These are phyloP conservation scores for Lagenidium giganteum DNA, from an alignment of 352 stramenopile genomes.

Conservation along the genomic window DNA sequence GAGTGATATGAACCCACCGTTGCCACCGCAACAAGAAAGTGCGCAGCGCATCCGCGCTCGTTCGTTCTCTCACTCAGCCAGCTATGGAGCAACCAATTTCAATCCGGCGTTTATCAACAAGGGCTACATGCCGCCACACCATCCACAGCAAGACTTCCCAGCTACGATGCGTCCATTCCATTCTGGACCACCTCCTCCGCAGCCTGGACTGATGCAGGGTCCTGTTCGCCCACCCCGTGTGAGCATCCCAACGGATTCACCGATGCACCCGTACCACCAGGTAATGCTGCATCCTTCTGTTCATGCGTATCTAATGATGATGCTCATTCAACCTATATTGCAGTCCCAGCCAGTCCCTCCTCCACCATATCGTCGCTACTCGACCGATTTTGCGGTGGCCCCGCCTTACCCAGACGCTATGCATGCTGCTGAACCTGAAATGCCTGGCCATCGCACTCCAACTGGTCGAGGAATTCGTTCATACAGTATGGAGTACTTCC, in stretches of 20 bases:
- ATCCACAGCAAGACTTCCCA: slow-evolving; percentile 44
- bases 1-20: slow-evolving; percentile 47
- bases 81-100: slow-evolving; percentile 46
- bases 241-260: slow-evolving; percentile 58
- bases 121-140: slow-evolving; percentile 29
- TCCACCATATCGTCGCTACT: slow-evolving; percentile 67
- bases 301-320: background rate
- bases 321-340: too few relatives aligned
- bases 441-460: slow-evolving; percentile 16
- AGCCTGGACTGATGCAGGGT: slow-evolving; percentile 18
- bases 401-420: slow-evolving; percentile 60
- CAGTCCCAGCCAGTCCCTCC: slow-evolving; percentile 22
- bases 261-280: slow-evolving; percentile 66
- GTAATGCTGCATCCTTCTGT: slow-evolving; percentile 18
- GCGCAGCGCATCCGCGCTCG: slow-evolving; percentile 62
- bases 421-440: slow-evolving; percentile 37
- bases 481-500: slow-evolving; percentile 76
- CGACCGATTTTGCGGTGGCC: slow-evolving; percentile 61
- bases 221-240: slow-evolving; percentile 56
- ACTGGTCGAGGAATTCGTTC: slow-evolving; percentile 54
- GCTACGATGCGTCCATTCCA: slow-evolving; percentile 56
- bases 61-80: slow-evolving; percentile 73
- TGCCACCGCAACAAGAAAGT: slow-evolving; percentile 61
- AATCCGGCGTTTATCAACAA: slow-evolving; percentile 42
- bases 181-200: slow-evolving; percentile 25